Base-by-base conservation (phyloP, 2,329 filamentous ascomycete genomes). In the Cryphonectria naterciae region DNA sequence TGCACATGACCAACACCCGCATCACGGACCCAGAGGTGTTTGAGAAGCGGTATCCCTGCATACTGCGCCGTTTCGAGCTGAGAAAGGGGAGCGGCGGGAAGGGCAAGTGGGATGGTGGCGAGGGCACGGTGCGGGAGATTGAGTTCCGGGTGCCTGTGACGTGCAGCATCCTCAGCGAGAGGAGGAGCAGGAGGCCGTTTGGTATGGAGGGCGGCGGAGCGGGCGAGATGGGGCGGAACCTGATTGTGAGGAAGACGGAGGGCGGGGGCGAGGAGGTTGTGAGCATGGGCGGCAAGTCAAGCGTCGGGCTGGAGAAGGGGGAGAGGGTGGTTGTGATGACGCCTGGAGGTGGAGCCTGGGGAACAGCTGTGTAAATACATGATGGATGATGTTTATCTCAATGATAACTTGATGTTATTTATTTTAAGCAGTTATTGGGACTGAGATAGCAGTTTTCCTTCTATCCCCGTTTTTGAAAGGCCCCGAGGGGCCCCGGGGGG, bases 71-170 rank as follows among this genome's bases (percentile, higher is more conserved):
- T 63, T 81, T 81, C 56, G 74, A 69, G 0, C 74, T 81, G 19
- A 75, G 80, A 0, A 70, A 65, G 1, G 77, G 75, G 32, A 74
- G 68, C 11, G 74, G 74, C 1, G 75, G 75, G 11, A n/a, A 19
- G 22, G 75, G 75, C 10, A 61, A 37, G 77, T 87, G 90, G 74
- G 78, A 79, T 0, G 91, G 91, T 15, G 92, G 92, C 1, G 87
- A 92, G 74, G 91, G 92, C 5, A 87, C 92, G 0, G 82, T 92
- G 0, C 81, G 92, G 3, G 91, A 93, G 73, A 92, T 93, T 73
- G 91, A 94, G 78, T 93, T 92, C 77, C 82, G 91, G 1, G 88
- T 91, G 62, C 89, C 90, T 0, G 86, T 93, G 1, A 88, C 91
- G 76, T 90, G 91, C 39, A 89, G 86, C 15, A 93, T 94, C 62